These are phyloP conservation scores for Umbelopsis sp. DNA, from an alignment of 192 early-diverging fungal species.

Conservation along the genomic window DNA sequence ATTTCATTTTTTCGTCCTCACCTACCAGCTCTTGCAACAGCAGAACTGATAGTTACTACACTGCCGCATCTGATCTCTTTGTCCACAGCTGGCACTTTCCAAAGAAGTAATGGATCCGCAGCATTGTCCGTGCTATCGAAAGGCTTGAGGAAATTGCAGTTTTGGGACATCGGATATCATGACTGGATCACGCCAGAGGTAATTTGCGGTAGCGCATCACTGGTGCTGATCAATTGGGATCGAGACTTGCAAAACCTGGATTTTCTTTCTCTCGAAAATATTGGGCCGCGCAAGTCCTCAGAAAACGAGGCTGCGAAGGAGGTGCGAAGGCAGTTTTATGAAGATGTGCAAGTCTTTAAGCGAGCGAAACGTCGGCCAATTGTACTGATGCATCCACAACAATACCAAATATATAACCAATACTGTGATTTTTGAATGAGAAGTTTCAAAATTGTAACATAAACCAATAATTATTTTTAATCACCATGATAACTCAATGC, in stretches of 20 bases:
- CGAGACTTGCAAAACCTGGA: slow-evolving; percentile 12
- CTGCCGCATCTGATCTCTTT: slow-evolving; percentile 22
- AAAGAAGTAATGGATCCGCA: slow-evolving; percentile 1
- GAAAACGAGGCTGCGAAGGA: neutral
- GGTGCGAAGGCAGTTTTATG: slow-evolving; percentile 6
- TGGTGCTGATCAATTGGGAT: slow-evolving; percentile 1
- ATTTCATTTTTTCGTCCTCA: slow-evolving; percentile 27
- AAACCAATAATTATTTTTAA: too few species aligned
- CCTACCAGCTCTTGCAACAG: slow-evolving; percentile 10
- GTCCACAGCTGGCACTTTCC: slow-evolving; percentile 17
- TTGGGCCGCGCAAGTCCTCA: neutral
- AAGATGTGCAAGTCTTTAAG: neutral
- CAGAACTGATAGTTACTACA: slow-evolving; percentile 18
- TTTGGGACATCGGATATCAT: slow-evolving; percentile 34
- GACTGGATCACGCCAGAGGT: slow-evolving; percentile 25
- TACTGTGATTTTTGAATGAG: neutral
- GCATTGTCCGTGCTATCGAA: slow-evolving; percentile 23
- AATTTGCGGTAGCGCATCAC: slow-evolving; percentile 9
- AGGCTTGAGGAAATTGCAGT: slow-evolving; percentile 14
- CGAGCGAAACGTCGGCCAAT: slow-evolving; percentile 8
- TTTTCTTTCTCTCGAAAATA: neutral
- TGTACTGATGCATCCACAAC: neutral
- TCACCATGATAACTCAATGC: too few species aligned
- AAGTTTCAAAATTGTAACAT: neutral
- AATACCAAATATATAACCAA: slow-evolving; percentile 8